phyloP scores from a whole-genome alignment of 2,329 filamentous ascomycete genomes.

The Calonectria fujianensis region DNA sequence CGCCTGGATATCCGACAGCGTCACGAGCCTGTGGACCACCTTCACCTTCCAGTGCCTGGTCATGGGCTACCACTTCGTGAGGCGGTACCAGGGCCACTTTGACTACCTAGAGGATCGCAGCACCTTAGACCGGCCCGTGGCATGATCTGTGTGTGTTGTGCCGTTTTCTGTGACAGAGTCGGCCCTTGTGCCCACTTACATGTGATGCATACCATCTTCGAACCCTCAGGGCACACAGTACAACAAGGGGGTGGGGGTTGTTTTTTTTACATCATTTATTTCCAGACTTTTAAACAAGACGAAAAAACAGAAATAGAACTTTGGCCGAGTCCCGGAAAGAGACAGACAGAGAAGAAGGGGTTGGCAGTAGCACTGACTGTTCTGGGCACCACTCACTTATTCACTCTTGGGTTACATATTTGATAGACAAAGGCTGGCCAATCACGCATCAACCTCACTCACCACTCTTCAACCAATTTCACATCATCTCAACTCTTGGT shows the following conservation, averaged over 20 bases:
- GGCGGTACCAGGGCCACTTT: constrained; percentile 54
- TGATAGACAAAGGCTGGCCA: not conserved
- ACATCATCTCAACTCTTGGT: not conserved
- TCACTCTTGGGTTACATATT: not conserved
- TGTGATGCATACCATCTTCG: not conserved
- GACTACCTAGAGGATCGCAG: constrained; percentile 53
- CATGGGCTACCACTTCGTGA: constrained; percentile 52
- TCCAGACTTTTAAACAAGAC: not conserved
- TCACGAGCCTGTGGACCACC: constrained; percentile 46
- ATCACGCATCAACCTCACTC: not conserved
- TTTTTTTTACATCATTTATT: not conserved
- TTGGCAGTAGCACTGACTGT: not conserved
- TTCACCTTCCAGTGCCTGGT: constrained; percentile 48
- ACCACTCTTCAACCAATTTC: not conserved
- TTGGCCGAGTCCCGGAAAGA: not conserved
- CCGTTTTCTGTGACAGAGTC: not conserved
- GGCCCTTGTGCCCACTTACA: not conserved
- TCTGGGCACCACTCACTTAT: not conserved
- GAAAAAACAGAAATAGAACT: not conserved
- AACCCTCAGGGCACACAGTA: constrained; percentile 3
- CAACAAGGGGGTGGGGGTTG: not conserved
- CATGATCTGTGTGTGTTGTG: not conserved
- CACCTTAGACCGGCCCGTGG: constrained; percentile 41
- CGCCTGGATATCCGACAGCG: constrained; percentile 39
- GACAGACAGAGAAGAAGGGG: not conserved